Base-by-base conservation (phyloP, 768 basidiomycete species). In the Leucosporidium scottii region DNA sequence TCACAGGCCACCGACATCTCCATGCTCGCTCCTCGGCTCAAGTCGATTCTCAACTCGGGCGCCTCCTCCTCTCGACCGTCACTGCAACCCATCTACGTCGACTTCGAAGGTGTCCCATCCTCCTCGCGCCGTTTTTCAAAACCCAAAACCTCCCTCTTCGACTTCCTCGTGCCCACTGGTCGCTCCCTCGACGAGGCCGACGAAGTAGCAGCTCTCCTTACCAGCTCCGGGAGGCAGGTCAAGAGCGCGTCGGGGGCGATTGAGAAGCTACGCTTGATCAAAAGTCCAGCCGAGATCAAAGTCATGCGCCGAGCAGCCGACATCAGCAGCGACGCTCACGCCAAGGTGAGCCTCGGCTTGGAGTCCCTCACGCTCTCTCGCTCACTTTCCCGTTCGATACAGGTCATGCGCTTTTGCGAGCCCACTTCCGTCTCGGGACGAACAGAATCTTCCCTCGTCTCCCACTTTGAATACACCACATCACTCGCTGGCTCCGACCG, bases 381-480 rank as follows among this genome's bases (percentile, higher is more conserved):
- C 59, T 63, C 34, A 59, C 48, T 3, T 34, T 12, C 30, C n/a
- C 10, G 4, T 21, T 17, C 44, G 9, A 17, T 9, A 8, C 68
- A 75, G 73, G 70, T 74, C 27, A 75, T 75, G 62, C 36, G 61
- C 15, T 59, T 48, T 3, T 59, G 47, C 31, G 48, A 51, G 27
- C 62, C 34, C 18, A 47, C n/a, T 25, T 23, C 25, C 67, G 48
- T 49, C n/a, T 59, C 48, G 36, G 23, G 5, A 25, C 64, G 27
- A 50, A 48, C 31, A 28, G 89, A 90, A 75, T 79, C 82, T 39
- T 80, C 82, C 23, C 78, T 89, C 12, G 86, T 83, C 0, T 89
- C 93, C 7, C 89, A 92, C 75, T 97, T 98, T 75, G 89, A 94
- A 78, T 96, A 96, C 75, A 73, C 88, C 1, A 93, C 92, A 74